These are phyloP conservation scores for Aspergillus baeticus DNA, from an alignment of 495 filamentous ascomycete species.

Conservation along the genomic window DNA sequence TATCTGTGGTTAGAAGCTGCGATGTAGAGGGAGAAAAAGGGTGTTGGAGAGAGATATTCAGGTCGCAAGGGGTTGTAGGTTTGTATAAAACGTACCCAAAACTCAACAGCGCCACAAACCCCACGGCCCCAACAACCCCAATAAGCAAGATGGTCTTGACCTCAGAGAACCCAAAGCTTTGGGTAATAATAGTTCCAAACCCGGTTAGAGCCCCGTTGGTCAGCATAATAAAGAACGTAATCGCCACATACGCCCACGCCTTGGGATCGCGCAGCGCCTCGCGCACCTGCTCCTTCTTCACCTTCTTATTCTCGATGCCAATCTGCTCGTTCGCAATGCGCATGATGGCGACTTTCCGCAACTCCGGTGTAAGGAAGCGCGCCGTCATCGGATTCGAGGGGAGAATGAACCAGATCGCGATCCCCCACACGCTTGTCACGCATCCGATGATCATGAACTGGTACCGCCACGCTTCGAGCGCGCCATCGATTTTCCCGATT, in stretches of 20 bases:
- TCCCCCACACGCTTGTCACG: constrained; percentile 51
- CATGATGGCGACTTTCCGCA: constrained; percentile 39
- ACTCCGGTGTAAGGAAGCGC: constrained; percentile 49
- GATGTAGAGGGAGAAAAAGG: too few relatives aligned
- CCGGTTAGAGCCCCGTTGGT: constrained; percentile 52
- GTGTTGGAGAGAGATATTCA: too few relatives aligned
- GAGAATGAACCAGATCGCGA: constrained; percentile 49
- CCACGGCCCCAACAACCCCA: not conserved
- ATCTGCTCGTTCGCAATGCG: constrained; percentile 51
- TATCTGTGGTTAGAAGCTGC: too few relatives aligned
- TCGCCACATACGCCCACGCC: constrained; percentile 28
- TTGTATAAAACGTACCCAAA: too few relatives aligned
- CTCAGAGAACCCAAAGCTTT: constrained; percentile 55
- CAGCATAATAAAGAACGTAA: constrained; percentile 35
- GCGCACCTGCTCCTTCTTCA: constrained; percentile 35
- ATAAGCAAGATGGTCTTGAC: constrained; percentile 28
- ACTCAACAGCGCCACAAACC: not conserved
- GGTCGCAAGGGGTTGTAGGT: too few relatives aligned
- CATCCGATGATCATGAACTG: constrained; percentile 62
- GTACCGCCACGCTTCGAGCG: constrained; percentile 34
- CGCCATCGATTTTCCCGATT: constrained; percentile 51
- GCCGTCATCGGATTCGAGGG: constrained; percentile 55
- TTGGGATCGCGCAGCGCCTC: constrained; percentile 30
- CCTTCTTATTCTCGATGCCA: constrained; percentile 44
- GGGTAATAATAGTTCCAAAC: constrained; percentile 57